Conservation (phyloP, 192 early-diverging fungal species). For the Polychytrium aggregatum region DNA sequence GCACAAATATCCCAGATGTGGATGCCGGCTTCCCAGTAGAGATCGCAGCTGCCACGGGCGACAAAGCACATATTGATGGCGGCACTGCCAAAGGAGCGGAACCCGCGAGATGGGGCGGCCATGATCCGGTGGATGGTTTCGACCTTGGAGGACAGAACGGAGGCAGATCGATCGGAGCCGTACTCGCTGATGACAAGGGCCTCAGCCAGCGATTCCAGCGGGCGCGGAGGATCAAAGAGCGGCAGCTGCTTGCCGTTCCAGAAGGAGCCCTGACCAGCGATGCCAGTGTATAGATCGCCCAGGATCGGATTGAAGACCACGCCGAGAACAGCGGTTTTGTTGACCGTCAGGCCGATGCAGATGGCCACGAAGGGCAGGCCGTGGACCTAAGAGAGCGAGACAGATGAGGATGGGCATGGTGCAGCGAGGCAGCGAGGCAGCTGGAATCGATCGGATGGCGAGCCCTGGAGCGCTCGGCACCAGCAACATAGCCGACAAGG, state of each 20-base stretch:
- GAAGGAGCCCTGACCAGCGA: constrained; percentile 53
- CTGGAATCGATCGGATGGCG: no score
- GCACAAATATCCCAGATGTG: constrained; percentile 82
- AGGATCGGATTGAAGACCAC: constrained; percentile 87
- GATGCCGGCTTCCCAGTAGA: constrained; percentile 85
- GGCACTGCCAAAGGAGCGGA: constrained; percentile 68
- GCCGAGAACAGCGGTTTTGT: constrained; percentile 67
- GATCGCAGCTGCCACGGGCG: constrained; percentile 70
- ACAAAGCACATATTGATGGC: constrained; percentile 67
- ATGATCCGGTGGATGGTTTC: constrained; percentile 57
- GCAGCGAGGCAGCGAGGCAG: no score
- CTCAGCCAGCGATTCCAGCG: constrained; percentile 50
- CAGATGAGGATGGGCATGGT: no score
- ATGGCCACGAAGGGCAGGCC: constrained; percentile 74
- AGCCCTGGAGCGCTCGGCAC: no score
- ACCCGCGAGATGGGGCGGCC: constrained; percentile 50
- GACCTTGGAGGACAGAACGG: constrained; percentile 54
- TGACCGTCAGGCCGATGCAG: constrained; percentile 72
- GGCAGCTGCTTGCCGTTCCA: constrained; percentile 41
- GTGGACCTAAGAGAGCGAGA: constrained; percentile 38
- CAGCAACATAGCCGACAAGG: no score
- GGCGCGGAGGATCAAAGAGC: constrained; percentile 36
- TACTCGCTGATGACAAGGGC: constrained; percentile 77
- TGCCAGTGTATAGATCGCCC: constrained; percentile 58
- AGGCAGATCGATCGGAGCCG: constrained; percentile 54